Evolutionary conservation across 345 rosid species (phyloP), one percentile per base, ranked within the genome.

Genomic region (Boechera divaricarpa): DNA sequence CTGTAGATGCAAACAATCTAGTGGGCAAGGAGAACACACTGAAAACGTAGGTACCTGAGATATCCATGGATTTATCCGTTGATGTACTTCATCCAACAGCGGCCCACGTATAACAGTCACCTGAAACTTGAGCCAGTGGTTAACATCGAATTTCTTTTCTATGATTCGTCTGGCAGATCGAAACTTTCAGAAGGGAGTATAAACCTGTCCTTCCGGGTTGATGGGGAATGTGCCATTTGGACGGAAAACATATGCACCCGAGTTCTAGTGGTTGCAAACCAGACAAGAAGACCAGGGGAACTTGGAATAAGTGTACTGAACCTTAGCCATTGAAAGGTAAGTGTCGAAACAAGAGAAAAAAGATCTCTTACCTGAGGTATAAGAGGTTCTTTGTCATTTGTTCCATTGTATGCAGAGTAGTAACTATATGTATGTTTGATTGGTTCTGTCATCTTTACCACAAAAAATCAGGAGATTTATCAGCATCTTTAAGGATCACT

Each of bases 211-310:
- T 73, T 86, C 83, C 3, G 94, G 88, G 44, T 83, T 79, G 73
- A 94, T 66, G 36, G 56, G 79, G 82, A 72, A 83, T 70, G 93
- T 83, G 65, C 90, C 96, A 86, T 92, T 94, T 64, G 98, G 98
- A 59, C 98, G 97, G 82, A 94, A 94, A 76, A 94, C 77, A 79
- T 94, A 94, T 36, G 97, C 98, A 72, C 98, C 98, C 0, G 86
- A 86, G 82, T 87, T 89, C 98, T 94, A 64, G 73, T 16, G 35
- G 45, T 72, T 58, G 57, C 5, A 59, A 78, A 49, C 65, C 57
- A 65, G 57, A 72, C 66, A 75, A 77, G 77, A 65, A 75, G 28
- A 80, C 61, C 70, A 65, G 51, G 73, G 10, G 57, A 29, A 45
- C 31, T n/a, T 62, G 31, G 69, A 65, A 75, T 69, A 42, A 75